phyloP scores from a whole-genome alignment of 192 early-diverging fungal genomes.

The Coemansia sp. region DNA sequence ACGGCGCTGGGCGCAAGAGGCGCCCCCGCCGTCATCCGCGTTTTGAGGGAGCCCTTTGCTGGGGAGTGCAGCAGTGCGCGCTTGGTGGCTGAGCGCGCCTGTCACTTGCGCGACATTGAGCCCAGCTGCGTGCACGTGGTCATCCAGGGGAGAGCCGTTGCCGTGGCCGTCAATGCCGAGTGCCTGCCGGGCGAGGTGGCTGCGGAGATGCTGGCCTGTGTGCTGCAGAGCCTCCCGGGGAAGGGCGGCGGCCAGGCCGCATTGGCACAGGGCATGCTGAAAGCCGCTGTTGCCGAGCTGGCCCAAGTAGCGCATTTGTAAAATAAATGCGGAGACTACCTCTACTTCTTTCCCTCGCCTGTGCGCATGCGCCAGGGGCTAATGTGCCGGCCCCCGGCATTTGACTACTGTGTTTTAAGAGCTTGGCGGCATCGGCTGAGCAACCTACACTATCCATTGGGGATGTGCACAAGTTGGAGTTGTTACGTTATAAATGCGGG shows the following conservation, averaged over 20 bases:
- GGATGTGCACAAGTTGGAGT: no score
- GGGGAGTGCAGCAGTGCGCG: constrained; percentile 9
- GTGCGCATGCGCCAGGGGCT: constrained; percentile 5
- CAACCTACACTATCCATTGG: no score
- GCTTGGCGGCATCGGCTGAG: no score
- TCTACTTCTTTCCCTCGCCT: neutral
- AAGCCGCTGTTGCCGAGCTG: constrained; percentile 18
- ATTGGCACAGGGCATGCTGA: constrained; percentile 37
- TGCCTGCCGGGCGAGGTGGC: constrained; percentile 77
- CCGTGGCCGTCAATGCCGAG: constrained; percentile 76
- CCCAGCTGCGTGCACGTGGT: constrained; percentile 55
- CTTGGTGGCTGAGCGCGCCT: constrained; percentile 34
- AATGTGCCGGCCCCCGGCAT: neutral
- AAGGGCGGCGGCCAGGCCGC: constrained; percentile 41
- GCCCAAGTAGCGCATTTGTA: constrained; percentile 18
- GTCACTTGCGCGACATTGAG: constrained; percentile 27
- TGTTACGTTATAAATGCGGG: no score
- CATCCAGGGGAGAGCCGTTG: constrained; percentile 74
- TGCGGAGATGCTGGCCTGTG: constrained; percentile 68
- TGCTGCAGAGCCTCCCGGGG: constrained; percentile 66
- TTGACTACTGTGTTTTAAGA: no score
- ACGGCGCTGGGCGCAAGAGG: constrained; percentile 23
- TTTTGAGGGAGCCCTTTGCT: constrained; percentile 13
- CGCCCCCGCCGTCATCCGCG: constrained; percentile 21
- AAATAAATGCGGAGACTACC: neutral